These are phyloP conservation scores for Fusarium algeriense DNA, from an alignment of 2,329 filamentous ascomycete genomes.

Conservation along the genomic window DNA sequence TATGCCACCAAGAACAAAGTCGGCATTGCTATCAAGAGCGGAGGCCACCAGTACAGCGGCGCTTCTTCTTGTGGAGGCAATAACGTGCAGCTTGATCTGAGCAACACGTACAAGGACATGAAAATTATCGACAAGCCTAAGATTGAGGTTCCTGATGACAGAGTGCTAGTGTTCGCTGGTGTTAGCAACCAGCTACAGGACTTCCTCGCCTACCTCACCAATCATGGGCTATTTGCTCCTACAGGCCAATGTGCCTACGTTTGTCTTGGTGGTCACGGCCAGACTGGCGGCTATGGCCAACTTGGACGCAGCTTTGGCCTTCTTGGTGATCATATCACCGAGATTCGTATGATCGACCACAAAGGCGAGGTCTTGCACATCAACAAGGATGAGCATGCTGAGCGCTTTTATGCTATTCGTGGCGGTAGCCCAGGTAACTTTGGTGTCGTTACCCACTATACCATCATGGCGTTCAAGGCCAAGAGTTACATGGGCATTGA, in stretches of 20 bases:
- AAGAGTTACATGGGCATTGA: neutral
- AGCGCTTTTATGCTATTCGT: neutral
- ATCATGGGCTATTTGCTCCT: neutral
- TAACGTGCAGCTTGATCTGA: neutral
- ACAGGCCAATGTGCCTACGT: neutral
- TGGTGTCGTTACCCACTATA: neutral
- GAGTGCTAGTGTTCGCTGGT: neutral
- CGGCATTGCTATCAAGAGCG: neutral
- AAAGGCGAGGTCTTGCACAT: accelerated
- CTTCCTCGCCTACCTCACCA: neutral
- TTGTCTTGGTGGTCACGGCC: neutral
- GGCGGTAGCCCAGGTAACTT: neutral
- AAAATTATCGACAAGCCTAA: neutral
- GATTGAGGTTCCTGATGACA: neutral
- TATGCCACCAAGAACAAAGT: neutral
- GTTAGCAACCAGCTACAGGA: neutral
- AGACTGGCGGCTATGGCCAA: neutral
- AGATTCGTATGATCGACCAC: neutral
- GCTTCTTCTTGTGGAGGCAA: neutral
- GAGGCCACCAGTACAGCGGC: neutral
- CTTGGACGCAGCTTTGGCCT: neutral
- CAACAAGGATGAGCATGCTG: accelerated
- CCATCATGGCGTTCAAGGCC: neutral
- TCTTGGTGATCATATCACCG: neutral
- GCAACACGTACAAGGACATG: neutral